Evolutionary conservation across 75 land plant genomes (phyloP), one percentile per base, ranked within the genome.

Genomic region (Isoetes taiwanensis): DNA sequence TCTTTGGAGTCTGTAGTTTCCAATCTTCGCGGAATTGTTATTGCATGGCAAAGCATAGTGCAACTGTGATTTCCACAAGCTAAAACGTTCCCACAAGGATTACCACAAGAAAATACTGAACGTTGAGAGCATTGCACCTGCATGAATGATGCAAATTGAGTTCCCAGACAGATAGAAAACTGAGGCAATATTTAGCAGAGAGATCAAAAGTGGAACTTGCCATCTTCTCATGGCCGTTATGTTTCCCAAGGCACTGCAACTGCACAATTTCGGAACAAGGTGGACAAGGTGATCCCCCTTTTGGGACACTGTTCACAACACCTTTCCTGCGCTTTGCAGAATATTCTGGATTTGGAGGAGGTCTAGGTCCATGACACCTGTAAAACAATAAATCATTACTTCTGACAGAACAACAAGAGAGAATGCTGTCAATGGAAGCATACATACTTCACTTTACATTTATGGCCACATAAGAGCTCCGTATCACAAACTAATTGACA

Each of bases 301-400:
- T 76, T 64, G 19, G 12, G 32, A 28, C 34, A 61, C 61, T 65
- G 58, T 48, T 68, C 52, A 41, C 43, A 46, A 58, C 71, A 71
- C 69, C 19, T 41, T 81, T 91, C 72, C 70, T 91, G 30, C 88
- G 79, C 68, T 80, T 91, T 59, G 83, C 65, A 4, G 77, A 70
- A 60, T 80, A 91, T 42, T 91, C 94, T 39, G 77, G 79, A 55
- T 80, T 80, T 33, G 85, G 80, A 67, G 86, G 74, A 64, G 90
- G 99, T 43, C 63, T 60, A 43, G 96, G 81, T 26, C 86, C 99
- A 82, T 94, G 99, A 48, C 99, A 94, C 73, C 99, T 86, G 54
- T 43, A 59, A 8, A 10, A 10, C n/a, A 19, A n/a, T 17, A 4
- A 56, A 31, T 17, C 57, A 17, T 25, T 59, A 62, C 62, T 4